phyloP scores from a whole-genome alignment of 1,284 basidiomycete genomes.

The Athelia sp. region DNA sequence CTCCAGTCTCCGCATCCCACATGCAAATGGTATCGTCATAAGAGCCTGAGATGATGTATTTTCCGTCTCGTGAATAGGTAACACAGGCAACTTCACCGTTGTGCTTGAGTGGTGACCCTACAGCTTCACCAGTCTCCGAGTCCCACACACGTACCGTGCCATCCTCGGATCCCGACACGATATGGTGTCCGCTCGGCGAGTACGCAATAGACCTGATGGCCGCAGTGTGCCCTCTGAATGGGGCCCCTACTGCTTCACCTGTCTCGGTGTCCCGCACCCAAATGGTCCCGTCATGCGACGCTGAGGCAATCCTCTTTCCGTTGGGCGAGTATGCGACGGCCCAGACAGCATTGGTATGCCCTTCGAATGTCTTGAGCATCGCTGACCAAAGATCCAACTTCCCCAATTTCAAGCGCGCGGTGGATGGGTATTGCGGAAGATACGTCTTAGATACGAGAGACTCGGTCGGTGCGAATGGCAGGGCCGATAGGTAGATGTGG shows the following conservation, averaged over 20 bases:
- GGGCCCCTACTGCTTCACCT: background rate
- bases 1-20: no score
- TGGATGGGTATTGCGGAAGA: background rate
- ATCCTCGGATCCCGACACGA: background rate
- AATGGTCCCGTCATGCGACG: background rate
- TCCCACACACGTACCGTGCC: background rate
- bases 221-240: background rate
- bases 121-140: background rate
- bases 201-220: background rate
- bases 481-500: conserved; percentile 16
- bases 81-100: background rate
- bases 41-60: background rate
- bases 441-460: background rate
- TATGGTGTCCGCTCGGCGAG: background rate
- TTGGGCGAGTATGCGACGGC: background rate
- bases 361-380: background rate
- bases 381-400: background rate
- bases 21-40: background rate
- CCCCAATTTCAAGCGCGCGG: background rate
- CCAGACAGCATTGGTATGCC: background rate
- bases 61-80: background rate
- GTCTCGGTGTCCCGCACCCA: background rate
- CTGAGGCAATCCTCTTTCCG: background rate
- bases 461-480: conserved; percentile 8
- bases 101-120: background rate